These are phyloP conservation scores for Sarocladium brachiariae DNA, from an alignment of 2,329 filamentous ascomycete genomes.

Conservation along the genomic window DNA sequence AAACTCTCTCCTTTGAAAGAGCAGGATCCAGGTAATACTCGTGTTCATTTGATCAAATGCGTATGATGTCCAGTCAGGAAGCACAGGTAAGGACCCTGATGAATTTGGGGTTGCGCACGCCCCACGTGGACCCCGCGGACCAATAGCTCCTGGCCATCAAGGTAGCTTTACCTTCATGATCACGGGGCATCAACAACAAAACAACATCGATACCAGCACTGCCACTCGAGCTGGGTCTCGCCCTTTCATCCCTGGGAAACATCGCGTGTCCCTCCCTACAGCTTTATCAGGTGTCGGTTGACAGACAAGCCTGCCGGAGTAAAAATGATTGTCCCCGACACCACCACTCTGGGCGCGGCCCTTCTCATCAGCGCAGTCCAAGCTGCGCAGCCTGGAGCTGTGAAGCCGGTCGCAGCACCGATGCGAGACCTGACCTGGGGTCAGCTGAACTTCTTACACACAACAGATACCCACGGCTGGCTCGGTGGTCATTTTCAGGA, in stretches of 20 bases:
- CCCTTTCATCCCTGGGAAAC: not conserved
- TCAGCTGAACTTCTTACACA: conserved; percentile 96
- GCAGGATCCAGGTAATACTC: too few species aligned
- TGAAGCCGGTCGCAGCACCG: conserved; percentile 69
- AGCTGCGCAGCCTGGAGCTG: conserved; percentile 70
- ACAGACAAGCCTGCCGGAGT: not conserved
- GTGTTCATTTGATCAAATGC: too few species aligned
- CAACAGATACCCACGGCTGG: conserved; percentile 95
- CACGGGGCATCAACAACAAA: conserved; percentile 4
- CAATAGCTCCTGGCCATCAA: conserved; percentile 7
- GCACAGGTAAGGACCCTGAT: not conserved
- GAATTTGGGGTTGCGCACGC: not conserved
- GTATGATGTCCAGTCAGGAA: too few species aligned
- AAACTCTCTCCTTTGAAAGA: too few species aligned
- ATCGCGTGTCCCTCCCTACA: not conserved
- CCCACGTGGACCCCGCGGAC: conserved; percentile 5
- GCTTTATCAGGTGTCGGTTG: conserved; percentile 2
- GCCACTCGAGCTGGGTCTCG: too few species aligned
- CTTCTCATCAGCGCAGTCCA: conserved; percentile 31
- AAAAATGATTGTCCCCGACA: conserved; percentile 20
- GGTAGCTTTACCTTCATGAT: not conserved
- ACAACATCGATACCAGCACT: conserved; percentile 4
- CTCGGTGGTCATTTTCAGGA: conserved; percentile 89
- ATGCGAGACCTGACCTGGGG: conserved; percentile 83
- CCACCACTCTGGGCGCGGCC: conserved; percentile 18